Base-by-base conservation (phyloP, 805 yeast genomes). In the Candida railenensis region DNA sequence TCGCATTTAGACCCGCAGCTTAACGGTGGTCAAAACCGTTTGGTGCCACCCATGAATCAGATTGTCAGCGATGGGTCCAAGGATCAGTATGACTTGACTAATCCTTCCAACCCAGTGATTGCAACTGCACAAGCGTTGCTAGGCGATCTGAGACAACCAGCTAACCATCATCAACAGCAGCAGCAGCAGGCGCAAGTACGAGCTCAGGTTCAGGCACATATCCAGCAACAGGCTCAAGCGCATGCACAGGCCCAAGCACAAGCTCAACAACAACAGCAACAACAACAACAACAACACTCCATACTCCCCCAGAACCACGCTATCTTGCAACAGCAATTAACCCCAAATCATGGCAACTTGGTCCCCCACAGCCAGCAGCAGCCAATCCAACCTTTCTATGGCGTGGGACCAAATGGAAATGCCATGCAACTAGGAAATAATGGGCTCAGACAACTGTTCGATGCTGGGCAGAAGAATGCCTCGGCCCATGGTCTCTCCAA, bases 111-210 rank as follows among this genome's bases (percentile, higher is more conserved):
- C 37, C 54, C 53, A 43, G 34, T 51, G 40, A 48, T 51, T 42
- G 48, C 54, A 42, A 45, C 54, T n/a, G 49, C 51, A n/a, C 49
- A 42, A 46, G 57, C 39, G 42, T 46, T 54, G 53, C 54, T 43
- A 45, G 53, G 46, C 36, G 52, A 43, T 37, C 39, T 20, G 39
- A 36, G 39, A 22, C 39, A 36, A 20, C 32, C 19, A 40, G 12
- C 15, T 45, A 40, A 20, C 5, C 30, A 25, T 25, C 5, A 5
- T 7, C 40, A 25, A 14, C 53, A 39, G 49, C 45, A 39, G 41
- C 50, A 43, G 32, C 54, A 40, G 42, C 46, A 43, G 37, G 30
- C 30, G 5, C 30, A 39, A 15, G 42, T 5, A 7, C 39, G 8
- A 4, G 39, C 39, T 7, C 39, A 5, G 14, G 39, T 21, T 5